phyloP scores from a whole-genome alignment of 495 filamentous ascomycete species.

The Podospora conica region DNA sequence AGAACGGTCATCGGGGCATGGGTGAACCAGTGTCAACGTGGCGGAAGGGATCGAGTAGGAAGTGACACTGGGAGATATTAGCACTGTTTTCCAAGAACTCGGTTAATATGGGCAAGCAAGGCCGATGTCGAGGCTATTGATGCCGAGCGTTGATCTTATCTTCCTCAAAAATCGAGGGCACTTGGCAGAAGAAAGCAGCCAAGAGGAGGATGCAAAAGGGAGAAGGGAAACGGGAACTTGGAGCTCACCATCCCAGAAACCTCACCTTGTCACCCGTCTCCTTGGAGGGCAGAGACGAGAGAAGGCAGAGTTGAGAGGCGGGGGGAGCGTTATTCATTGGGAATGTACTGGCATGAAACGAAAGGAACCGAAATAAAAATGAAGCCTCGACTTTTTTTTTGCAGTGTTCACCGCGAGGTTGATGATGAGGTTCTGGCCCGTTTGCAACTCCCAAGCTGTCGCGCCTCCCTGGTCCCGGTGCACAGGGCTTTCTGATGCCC shows the following conservation, averaged over 20 bases:
- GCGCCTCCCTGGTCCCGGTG: neutral
- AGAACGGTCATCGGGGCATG: constrained; percentile 44
- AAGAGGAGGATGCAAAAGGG: constrained; percentile 14
- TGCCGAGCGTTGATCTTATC: too few relatives aligned
- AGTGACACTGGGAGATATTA: constrained; percentile 50
- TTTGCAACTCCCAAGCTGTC: neutral
- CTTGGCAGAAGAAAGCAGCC: neutral
- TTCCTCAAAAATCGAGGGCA: neutral
- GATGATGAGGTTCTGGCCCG: neutral
- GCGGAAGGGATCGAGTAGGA: constrained; percentile 58
- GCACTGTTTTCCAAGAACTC: constrained; percentile 5
- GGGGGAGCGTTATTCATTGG: constrained; percentile 52
- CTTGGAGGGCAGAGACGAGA: constrained; percentile 53
- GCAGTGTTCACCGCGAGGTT: neutral
- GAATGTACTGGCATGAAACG: neutral
- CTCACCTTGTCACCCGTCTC: constrained; percentile 68
- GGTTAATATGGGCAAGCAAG: too few relatives aligned
- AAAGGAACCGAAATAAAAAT: too few relatives aligned
- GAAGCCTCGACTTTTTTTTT: neutral
- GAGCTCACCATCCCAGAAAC: constrained; percentile 81
- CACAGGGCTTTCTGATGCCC: neutral
- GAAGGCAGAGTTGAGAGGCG: constrained; percentile 60
- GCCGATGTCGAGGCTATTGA: constrained; percentile 4
- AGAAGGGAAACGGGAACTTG: constrained; percentile 18
- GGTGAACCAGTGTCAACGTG: constrained; percentile 60